A percentile compares a stretch with the other conserved stretches of the same genome.
phyloP scores from a whole-genome alignment of 257 asterid genomes.

The Rehmannia glutinosa region DNA sequence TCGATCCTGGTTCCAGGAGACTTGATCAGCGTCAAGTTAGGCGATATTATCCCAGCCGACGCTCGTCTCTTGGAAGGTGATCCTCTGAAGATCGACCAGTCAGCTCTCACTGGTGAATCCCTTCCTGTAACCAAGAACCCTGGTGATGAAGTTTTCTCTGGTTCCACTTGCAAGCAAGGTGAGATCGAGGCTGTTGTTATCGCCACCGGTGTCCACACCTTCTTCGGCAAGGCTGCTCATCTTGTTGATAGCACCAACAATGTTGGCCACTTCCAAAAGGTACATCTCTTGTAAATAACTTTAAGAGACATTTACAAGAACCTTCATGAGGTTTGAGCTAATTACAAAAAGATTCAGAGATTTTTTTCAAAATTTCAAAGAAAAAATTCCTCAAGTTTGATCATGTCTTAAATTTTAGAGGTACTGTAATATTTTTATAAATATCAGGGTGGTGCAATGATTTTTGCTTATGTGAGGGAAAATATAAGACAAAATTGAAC shows the following conservation, averaged over 20 bases:
- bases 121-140: slow-evolving; percentile 51
- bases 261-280: slow-evolving; percentile 60
- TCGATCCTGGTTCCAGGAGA: slow-evolving; percentile 53
- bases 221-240: slow-evolving; percentile 61
- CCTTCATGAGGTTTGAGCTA: neutral
- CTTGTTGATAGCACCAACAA: slow-evolving; percentile 57
- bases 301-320: neutral
- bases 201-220: slow-evolving; percentile 54
- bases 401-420: too few relatives aligned
- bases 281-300: neutral
- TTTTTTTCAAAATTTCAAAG: too few relatives aligned
- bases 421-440: too few relatives aligned
- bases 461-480: too few relatives aligned
- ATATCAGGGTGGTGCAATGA: too few relatives aligned
- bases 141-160: slow-evolving; percentile 42
- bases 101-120: slow-evolving; percentile 57
- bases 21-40: slow-evolving; percentile 47
- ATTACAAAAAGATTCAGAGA: neutral
- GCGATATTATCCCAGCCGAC: slow-evolving; percentile 59
- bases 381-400: too few relatives aligned
- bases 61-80: slow-evolving; percentile 57
- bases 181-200: slow-evolving; percentile 52
- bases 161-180: slow-evolving; percentile 62
- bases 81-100: slow-evolving; percentile 50
- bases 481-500: too few relatives aligned